These are phyloP conservation scores for Violaceomyces palustris DNA, from an alignment of 1,284 basidiomycete genomes.

Conservation along the genomic window DNA sequence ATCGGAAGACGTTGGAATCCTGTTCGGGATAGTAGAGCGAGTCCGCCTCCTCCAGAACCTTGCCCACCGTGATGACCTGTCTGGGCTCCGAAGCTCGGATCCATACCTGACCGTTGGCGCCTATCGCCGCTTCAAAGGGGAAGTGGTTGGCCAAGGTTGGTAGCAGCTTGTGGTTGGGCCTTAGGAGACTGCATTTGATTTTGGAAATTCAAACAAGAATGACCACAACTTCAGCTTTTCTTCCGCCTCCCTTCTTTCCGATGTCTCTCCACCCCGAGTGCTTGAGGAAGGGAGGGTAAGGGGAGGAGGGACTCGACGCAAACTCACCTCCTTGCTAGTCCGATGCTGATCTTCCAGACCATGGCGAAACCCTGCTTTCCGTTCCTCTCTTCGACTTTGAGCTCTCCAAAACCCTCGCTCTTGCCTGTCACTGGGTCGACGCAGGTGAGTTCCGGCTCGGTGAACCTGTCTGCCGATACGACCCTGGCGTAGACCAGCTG, in stretches of 20 bases:
- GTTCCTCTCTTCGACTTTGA: slow-evolving; percentile 31
- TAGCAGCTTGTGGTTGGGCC: slow-evolving; percentile 27
- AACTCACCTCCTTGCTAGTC: slow-evolving; percentile 22
- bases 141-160: slow-evolving; percentile 33
- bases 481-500: slow-evolving; percentile 44
- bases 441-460: slow-evolving; percentile 49
- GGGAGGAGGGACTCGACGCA: background rate
- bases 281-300: too few species aligned
- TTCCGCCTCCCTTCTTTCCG: too few species aligned
- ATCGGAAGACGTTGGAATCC: too few species aligned
- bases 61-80: slow-evolving; percentile 39
- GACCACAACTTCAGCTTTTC: too few species aligned
- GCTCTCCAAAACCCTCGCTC: slow-evolving; percentile 44
- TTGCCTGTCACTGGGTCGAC: slow-evolving; percentile 44
- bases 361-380: slow-evolving; percentile 17
- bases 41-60: slow-evolving; percentile 33
- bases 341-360: slow-evolving; percentile 19
- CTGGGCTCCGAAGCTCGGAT: slow-evolving; percentile 16
- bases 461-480: slow-evolving; percentile 29
- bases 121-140: slow-evolving; percentile 48
- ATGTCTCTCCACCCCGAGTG: too few species aligned
- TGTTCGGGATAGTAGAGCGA: too few species aligned
- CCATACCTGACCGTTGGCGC: slow-evolving; percentile 47
- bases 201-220: too few species aligned
- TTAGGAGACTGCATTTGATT: slow-evolving; percentile 19